phyloP scores from a whole-genome alignment of 305 asterid species.

The Solanum hybrid region DNA sequence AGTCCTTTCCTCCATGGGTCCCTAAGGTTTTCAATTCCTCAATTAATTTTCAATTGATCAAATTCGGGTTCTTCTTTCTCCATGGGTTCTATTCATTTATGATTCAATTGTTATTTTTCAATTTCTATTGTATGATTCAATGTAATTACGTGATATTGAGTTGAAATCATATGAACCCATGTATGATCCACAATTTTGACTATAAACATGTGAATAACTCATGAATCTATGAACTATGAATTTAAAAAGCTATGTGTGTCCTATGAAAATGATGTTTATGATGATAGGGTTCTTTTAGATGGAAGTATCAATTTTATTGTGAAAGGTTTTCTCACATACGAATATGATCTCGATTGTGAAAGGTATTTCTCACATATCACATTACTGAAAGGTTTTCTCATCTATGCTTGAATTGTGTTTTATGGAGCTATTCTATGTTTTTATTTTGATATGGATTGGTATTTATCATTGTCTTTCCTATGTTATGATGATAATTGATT shows the following conservation, averaged over 20 bases:
- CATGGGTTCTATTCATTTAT: neutral
- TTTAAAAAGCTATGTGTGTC: neutral
- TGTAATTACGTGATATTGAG: neutral
- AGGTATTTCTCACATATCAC: neutral
- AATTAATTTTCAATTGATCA: neutral
- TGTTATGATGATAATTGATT: neutral
- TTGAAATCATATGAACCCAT: neutral
- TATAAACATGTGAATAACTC: neutral
- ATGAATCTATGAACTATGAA: neutral
- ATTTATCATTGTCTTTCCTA: neutral
- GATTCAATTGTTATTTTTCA: neutral
- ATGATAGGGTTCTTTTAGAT: neutral
- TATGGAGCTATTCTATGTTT: neutral
- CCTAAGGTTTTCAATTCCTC: neutral
- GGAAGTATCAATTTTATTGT: neutral
- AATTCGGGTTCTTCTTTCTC: neutral
- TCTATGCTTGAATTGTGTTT: too few species aligned
- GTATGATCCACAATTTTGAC: neutral
- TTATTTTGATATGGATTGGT: neutral
- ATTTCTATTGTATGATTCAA: too few species aligned
- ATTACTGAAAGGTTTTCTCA: neutral
- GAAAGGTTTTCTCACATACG: neutral
- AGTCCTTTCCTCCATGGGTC: neutral
- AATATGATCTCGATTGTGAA: neutral
- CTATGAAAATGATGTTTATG: too few species aligned